Evolutionary conservation across 441 rosid species (phyloP).

Genomic region (Croton laevigatus): DNA sequence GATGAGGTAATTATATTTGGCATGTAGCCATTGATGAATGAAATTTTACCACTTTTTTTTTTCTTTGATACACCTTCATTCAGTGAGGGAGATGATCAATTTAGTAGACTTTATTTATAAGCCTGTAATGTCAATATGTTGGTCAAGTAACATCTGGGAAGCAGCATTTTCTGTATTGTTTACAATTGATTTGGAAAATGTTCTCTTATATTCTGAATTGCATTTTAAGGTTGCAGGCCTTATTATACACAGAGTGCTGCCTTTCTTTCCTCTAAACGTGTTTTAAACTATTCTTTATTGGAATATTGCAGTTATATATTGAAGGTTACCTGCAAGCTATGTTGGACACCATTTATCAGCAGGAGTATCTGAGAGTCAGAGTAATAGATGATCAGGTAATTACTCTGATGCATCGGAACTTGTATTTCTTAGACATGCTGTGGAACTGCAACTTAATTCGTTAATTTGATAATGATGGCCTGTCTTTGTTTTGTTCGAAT

Average conservation of each 20-base stretch:
- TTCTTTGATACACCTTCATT: background rate
- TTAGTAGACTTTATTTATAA: background rate
- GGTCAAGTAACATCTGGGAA: background rate
- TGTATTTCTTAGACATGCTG: background rate
- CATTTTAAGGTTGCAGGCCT: background rate
- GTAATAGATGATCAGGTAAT: constrained; percentile 89
- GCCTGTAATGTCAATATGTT: background rate
- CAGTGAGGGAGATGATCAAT: constrained; percentile 9
- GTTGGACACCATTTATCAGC: constrained; percentile 84
- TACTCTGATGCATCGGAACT: background rate
- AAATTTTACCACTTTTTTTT: background rate
- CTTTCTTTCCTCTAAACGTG: background rate
- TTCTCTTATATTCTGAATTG: constrained; percentile 1
- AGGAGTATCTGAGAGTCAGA: constrained; percentile 92
- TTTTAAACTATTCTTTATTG: constrained; percentile 16
- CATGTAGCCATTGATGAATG: background rate
- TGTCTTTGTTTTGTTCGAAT: background rate
- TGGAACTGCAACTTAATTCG: background rate
- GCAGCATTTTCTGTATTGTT: background rate
- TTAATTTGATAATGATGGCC: background rate
- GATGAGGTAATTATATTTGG: constrained; percentile 64
- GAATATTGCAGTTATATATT: constrained; percentile 66
- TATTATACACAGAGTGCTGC: background rate
- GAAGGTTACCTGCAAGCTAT: constrained; percentile 98
- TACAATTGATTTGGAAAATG: background rate